Percentiles rank a stretch among this genome's conserved stretches.
phyloP scores from a whole-genome alignment of 352 stramenopile genomes.

The Pythium utonaiense region DNA sequence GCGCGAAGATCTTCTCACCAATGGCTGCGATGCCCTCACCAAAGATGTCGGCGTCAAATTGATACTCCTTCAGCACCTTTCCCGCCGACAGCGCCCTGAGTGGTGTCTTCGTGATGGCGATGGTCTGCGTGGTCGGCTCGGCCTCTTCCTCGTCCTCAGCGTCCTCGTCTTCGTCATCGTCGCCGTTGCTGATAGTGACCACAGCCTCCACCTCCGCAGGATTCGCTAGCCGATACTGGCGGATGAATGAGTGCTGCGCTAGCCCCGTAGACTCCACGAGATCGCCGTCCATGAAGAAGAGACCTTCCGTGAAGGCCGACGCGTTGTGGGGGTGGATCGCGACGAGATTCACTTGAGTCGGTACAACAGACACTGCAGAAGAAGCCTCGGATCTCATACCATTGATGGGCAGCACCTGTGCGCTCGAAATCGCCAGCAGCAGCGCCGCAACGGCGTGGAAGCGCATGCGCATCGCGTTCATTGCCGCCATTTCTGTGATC shows the following conservation, averaged over 20 bases:
- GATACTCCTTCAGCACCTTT: slow-evolving; percentile 41
- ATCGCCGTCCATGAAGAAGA: slow-evolving; percentile 56
- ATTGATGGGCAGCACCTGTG: not conserved
- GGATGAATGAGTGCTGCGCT: slow-evolving; percentile 60
- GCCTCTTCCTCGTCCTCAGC: not conserved
- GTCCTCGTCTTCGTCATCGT: slow-evolving; percentile 4
- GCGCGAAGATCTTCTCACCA: slow-evolving; percentile 70
- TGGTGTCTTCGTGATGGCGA: slow-evolving; percentile 11
- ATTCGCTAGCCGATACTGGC: slow-evolving; percentile 44
- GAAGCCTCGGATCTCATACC: not conserved
- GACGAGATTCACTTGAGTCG: slow-evolving; percentile 52
- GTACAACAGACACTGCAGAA: not conserved
- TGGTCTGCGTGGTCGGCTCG: not conserved
- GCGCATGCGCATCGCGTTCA: not conserved
- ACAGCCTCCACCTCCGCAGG: not conserved
- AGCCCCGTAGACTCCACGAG: slow-evolving; percentile 80
- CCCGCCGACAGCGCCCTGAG: not conserved
- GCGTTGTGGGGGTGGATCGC: slow-evolving; percentile 65
- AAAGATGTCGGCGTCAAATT: slow-evolving; percentile 60
- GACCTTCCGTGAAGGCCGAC: slow-evolving; percentile 66
- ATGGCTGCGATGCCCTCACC: slow-evolving; percentile 75
- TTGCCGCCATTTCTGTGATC: not conserved
- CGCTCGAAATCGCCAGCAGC: not conserved
- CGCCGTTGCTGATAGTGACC: not conserved
- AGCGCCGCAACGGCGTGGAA: not conserved